Conservation (phyloP, 306 rosid species). For the Corylus avellana region DNA sequence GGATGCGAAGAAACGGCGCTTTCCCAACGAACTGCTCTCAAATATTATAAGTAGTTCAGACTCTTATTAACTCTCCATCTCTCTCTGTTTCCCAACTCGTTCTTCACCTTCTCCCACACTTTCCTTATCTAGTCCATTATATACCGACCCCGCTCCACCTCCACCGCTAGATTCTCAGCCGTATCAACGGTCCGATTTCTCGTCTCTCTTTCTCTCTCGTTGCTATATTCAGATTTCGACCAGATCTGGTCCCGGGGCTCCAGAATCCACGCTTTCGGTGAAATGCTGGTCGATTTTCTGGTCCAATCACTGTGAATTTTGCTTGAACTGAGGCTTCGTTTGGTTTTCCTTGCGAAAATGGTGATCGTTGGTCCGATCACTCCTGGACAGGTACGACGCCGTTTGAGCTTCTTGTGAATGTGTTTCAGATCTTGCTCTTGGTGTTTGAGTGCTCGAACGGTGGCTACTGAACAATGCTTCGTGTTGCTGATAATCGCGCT, state of each 20-base stretch:
- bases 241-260: constrained; percentile 34
- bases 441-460: constrained; percentile 7
- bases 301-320: constrained; percentile 14
- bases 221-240: constrained; percentile 7
- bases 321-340: constrained; percentile 21
- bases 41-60: background rate
- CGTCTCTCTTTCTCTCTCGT: background rate
- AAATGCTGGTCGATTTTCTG: constrained; percentile 29
- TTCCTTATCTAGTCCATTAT: background rate
- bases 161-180: background rate
- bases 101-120: background rate
- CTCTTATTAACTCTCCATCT: background rate
- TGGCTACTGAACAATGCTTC: background rate
- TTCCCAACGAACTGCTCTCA: background rate
- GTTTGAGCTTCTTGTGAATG: constrained; percentile 3
- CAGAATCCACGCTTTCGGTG: background rate
- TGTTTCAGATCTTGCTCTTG: constrained; percentile 38
- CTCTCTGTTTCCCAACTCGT: background rate
- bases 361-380: constrained; percentile 59
- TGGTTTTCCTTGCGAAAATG: constrained; percentile 40
- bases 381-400: constrained; percentile 73
- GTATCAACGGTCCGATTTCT: background rate
- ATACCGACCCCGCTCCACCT: background rate
- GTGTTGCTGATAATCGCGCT: background rate
- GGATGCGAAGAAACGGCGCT: background rate